These are phyloP conservation scores for Botrytis galanthina DNA, from an alignment of 2,329 filamentous ascomycete species.

Conservation along the genomic window DNA sequence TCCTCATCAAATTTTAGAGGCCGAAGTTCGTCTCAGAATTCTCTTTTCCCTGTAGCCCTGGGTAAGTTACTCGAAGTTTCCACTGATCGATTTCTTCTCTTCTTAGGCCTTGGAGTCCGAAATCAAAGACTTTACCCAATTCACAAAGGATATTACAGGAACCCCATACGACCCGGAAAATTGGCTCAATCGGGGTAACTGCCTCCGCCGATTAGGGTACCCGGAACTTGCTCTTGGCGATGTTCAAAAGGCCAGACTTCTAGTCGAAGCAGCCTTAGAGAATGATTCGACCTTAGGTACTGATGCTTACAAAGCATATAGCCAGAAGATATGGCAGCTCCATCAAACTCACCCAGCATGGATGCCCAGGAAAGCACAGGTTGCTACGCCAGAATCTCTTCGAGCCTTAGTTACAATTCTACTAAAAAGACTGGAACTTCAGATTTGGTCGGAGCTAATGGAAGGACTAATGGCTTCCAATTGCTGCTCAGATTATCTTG, in stretches of 20 bases:
- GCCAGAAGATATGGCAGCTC: conserved; percentile 29
- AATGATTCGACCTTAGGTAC: conserved; percentile 29
- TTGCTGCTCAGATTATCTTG: conserved; percentile 32
- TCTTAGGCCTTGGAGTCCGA: conserved; percentile 29
- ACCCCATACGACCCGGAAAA: conserved; percentile 34
- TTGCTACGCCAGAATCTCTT: conserved; percentile 30
- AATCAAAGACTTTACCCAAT: conserved; percentile 25
- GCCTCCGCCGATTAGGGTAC: conserved; percentile 34
- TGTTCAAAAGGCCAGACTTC: conserved; percentile 37
- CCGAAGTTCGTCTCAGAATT: conserved; percentile 27
- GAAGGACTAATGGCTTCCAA: conserved; percentile 35
- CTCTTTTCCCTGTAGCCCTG: conserved; percentile 16
- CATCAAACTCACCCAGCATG: conserved; percentile 32
- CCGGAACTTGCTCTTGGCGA: conserved; percentile 39
- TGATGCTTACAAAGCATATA: conserved; percentile 33
- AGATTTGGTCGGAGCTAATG: conserved; percentile 35
- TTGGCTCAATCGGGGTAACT: conserved; percentile 33
- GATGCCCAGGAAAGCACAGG: conserved; percentile 27
- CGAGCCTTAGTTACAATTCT: conserved; percentile 25
- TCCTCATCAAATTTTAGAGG: conserved; percentile 25
- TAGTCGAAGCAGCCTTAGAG: conserved; percentile 33
- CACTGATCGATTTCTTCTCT: conserved; percentile 21
- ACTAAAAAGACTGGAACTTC: conserved; percentile 32
- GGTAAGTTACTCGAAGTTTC: conserved; percentile 1
- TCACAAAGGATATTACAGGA: conserved; percentile 28